Evolutionary conservation across 108 stramenopile genomes (phyloP).

Genomic region (Nitzschia sp.): DNA sequence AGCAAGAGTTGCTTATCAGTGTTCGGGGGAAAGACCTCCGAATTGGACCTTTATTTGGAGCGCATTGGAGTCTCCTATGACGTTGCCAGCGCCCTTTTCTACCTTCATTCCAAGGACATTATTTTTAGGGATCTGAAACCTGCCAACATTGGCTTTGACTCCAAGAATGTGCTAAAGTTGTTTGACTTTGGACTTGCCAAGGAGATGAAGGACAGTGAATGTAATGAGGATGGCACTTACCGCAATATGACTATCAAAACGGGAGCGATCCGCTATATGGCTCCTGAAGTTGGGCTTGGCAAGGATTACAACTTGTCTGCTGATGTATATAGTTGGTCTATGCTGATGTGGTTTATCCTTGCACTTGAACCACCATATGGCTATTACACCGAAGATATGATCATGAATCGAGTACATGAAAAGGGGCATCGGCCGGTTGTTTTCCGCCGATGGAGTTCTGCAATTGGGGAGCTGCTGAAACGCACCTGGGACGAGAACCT

Average conservation of each 20-base stretch:
- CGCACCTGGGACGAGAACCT: conserved; percentile 56
- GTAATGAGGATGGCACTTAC: conserved; percentile 35
- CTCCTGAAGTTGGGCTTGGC: conserved; percentile 68
- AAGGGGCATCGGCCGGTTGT: conserved; percentile 54
- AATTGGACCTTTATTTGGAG: conserved; percentile 27
- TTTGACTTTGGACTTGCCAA: conserved; percentile 36
- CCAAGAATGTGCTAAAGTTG: conserved; percentile 2
- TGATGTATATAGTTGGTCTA: conserved; percentile 79
- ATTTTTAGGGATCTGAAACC: conserved; percentile 32
- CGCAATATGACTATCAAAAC: conserved; percentile 67
- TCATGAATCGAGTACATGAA: conserved; percentile 52
- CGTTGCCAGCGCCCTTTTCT: conserved; percentile 18
- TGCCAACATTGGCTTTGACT: conserved; percentile 37
- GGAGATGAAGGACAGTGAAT: conserved; percentile 32
- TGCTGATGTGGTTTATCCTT: conserved; percentile 73
- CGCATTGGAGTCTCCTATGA: conserved; percentile 21
- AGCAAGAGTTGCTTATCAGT: conserved; percentile 43
- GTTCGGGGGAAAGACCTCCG: conserved; percentile 42
- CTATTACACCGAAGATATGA: conserved; percentile 43
- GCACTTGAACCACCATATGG: conserved; percentile 75
- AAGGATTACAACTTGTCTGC: conserved; percentile 63
- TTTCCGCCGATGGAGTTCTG: conserved; percentile 60
- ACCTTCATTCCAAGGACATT: conserved; percentile 20
- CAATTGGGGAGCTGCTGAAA: conserved; percentile 51
- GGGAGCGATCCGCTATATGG: conserved; percentile 66